Evolutionary conservation across 2,329 filamentous ascomycete species (phyloP).

Genomic region (Ophiocordyceps camponoti-leonardi): DNA sequence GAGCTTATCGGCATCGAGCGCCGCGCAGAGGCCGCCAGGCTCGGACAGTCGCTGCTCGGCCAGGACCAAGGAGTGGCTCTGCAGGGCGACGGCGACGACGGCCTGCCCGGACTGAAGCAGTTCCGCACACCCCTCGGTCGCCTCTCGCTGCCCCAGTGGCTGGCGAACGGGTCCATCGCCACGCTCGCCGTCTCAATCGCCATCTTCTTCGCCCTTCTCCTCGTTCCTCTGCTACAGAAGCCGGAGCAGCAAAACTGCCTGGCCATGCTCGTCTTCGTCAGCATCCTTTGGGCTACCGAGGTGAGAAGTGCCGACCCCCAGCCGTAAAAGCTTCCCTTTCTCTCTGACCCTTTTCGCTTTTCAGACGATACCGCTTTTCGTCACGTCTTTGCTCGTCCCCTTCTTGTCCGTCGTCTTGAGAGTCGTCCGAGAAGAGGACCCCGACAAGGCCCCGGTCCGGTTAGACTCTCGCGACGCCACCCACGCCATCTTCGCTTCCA

Average conservation of each 20-base stretch:
- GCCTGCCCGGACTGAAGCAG: constrained; percentile 44
- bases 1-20: constrained; percentile 98
- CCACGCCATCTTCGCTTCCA: constrained; percentile 72
- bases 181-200: constrained; percentile 53
- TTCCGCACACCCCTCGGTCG: constrained; percentile 66
- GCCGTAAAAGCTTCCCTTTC: neutral
- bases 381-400: constrained; percentile 84
- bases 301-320: constrained; percentile 25
- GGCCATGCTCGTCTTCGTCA: constrained; percentile 85
- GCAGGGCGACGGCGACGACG: constrained; percentile 78
- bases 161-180: constrained; percentile 68
- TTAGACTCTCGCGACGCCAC: constrained; percentile 70
- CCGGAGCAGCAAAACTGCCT: constrained; percentile 92
- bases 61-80: constrained; percentile 52
- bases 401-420: constrained; percentile 79
- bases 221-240: constrained; percentile 66
- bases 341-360: constrained; percentile 2
- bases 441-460: constrained; percentile 38
- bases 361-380: constrained; percentile 86
- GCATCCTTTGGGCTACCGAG: constrained; percentile 91
- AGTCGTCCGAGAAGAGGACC: constrained; percentile 62
- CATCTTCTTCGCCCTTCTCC: constrained; percentile 58
- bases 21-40: constrained; percentile 81
- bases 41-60: constrained; percentile 73
- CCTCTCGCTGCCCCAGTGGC: constrained; percentile 61